Evolutionary conservation across 495 filamentous ascomycete genomes (phyloP), one percentile per base, ranked within the genome.

Genomic region (Xylona heveae): DNA sequence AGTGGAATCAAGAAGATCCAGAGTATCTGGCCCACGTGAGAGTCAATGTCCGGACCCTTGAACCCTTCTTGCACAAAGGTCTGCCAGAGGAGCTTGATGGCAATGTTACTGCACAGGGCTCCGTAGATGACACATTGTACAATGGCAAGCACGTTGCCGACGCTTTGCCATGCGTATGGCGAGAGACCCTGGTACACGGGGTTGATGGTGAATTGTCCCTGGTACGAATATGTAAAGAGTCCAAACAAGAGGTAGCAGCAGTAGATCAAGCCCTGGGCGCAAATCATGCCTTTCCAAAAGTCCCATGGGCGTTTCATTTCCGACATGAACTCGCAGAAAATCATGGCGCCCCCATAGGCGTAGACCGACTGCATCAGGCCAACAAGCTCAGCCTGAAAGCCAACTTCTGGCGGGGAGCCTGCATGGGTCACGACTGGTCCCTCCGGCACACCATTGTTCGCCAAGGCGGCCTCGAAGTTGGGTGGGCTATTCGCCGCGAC

Each of bases 261-360:
- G 19, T 24, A 33, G 31, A 33, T 33, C 12, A 33, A 33, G 7
- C 8, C 6, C 9, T 33, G 6, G 10, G 31, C 31, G 31, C 31
- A 26, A 6, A 23, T 26, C 31, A 24, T 21, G 10, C 6, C 31
- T 8, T 23, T 33, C 6, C 6, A 24, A 19, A 33, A 33, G 18
- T 33, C 31, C 31, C 18, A 26, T 6, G 31, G 31, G 10, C 14
- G 6, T 8, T 17, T 9, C 31, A 33, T 33, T 19, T 33, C 31
- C 12, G 6, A 8, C 12, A 33, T 23, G 31, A 33, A 24, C 8
- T 33, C 19, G 18, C 7, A 26, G 31, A 24, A 33, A 10, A 33
- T 6, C 31, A 33, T 33, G 15, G 31, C 31, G 6, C 31, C 31
- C 6, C 31, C 31, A 15, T 33, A 33, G 10, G 31, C 14, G 31